Percentiles rank a stretch among this genome's conserved stretches.
Conservation (phyloP, 2,329 filamentous ascomycete species). For the Didymella segeticola region DNA sequence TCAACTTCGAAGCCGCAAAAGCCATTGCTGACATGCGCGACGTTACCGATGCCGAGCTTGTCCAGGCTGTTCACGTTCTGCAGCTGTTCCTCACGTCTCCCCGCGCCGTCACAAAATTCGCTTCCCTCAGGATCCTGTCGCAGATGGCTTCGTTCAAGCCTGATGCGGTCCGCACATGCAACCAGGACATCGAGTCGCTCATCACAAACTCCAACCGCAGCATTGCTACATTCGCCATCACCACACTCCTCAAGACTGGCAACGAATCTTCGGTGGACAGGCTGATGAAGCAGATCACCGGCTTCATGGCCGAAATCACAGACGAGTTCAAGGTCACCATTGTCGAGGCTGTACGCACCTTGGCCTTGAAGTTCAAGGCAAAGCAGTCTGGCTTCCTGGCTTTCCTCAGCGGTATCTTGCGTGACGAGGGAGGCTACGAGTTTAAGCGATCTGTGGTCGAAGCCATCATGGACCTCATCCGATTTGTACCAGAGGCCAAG, state of each 20-base stretch:
- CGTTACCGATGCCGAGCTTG: constrained; percentile 88
- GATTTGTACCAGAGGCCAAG: constrained; percentile 90
- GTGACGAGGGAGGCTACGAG: constrained; percentile 96
- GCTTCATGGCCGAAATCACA: constrained; percentile 98
- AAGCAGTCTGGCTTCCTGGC: constrained; percentile 98
- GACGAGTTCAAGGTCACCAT: constrained; percentile 99
- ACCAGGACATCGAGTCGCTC: constrained; percentile 94
- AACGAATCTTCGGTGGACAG: constrained; percentile 97
- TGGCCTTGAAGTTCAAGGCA: constrained; percentile 96
- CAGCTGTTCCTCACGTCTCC: constrained; percentile 97
- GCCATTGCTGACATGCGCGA: constrained; percentile 95
- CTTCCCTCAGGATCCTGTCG: constrained; percentile 93
- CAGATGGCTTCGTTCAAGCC: constrained; percentile 97
- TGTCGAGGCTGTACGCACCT: constrained; percentile 93
- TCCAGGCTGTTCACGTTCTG: constrained; percentile 90
- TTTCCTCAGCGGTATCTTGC: constrained; percentile 94
- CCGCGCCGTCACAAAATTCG: constrained; percentile 94
- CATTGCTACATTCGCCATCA: constrained; percentile 98
- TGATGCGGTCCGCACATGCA: constrained; percentile 88
- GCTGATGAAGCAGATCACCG: constrained; percentile 97
- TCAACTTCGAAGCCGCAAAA: constrained; percentile 99
- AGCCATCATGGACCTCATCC: constrained; percentile 99
- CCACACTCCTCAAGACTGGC: constrained; percentile 95
- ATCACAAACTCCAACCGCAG: constrained; percentile 97
- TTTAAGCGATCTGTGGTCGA: constrained; percentile 98